Evolutionary conservation across 2,329 filamentous ascomycete genomes (phyloP).

Genomic region (Colletotrichum sansevieriae): DNA sequence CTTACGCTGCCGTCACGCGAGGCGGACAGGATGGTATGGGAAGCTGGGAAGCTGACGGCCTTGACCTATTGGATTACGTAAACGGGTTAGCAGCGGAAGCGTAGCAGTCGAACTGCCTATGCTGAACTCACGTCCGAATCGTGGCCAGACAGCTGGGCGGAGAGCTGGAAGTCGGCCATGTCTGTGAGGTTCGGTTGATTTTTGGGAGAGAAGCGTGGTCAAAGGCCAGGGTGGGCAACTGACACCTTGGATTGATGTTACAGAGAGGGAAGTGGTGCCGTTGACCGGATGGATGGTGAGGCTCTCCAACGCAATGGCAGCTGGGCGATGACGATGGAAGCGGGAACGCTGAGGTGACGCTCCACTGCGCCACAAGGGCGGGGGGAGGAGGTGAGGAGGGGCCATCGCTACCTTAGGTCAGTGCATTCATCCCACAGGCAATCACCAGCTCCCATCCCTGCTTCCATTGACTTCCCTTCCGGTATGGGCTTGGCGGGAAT

Average conservation of each 20-base stretch:
- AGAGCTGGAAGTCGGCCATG: constrained; percentile 93
- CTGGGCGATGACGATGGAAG: constrained; percentile 37
- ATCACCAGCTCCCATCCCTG: constrained; percentile 37
- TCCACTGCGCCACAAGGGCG: constrained; percentile 38
- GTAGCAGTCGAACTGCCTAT: constrained; percentile 12
- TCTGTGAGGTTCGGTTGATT: constrained; percentile 17
- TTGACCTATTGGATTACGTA: constrained; percentile 75
- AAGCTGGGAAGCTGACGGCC: constrained; percentile 81
- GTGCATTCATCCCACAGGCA: constrained; percentile 24
- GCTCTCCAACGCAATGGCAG: constrained; percentile 9
- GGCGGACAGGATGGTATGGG: constrained; percentile 82
- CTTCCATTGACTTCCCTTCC: constrained; percentile 34
- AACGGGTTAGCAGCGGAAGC: constrained; percentile 15
- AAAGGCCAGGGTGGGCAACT: constrained; percentile 13
- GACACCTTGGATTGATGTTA: constrained; percentile 19
- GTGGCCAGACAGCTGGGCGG: constrained; percentile 88
- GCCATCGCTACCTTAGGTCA: background rate
- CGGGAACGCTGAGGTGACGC: constrained; percentile 37
- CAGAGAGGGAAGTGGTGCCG: background rate
- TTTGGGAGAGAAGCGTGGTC: background rate
- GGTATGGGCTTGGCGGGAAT: background rate
- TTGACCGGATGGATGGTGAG: background rate
- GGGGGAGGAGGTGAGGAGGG: constrained; percentile 17
- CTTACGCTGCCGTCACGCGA: constrained; percentile 94
- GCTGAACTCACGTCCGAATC: constrained; percentile 84